Base-by-base conservation (phyloP, 108 stramenopile genomes). In the Halocafeteria seosinensis region DNA sequence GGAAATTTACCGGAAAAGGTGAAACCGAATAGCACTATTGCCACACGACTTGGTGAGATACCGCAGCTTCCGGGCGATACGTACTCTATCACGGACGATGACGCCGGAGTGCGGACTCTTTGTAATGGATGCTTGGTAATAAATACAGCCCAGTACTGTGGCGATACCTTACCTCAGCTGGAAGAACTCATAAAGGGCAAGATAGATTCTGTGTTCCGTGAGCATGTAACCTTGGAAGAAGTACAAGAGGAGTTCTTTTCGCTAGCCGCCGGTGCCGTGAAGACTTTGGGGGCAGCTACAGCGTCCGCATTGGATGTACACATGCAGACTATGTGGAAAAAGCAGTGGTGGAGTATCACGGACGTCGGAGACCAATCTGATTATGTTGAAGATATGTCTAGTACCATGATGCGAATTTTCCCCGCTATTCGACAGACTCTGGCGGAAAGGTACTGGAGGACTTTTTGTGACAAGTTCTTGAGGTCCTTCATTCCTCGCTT, bases 131-230 rank as follows among this genome's bases (percentile, higher is more conserved):
- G 94, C 76, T 87, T 89, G 63, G 89, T 92, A 12, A 75, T 95
- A 61, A 86, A 88, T 73, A 95, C 96, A 1, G 94, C 90, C 38
- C 94, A 95, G 60, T 98, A 93, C 68, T 94, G 91, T 61, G 89
- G 88, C 8, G 94, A 98, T 35, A 92, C 92, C 6, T 78, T 88
- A 0, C 85, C 86, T 75, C 89, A 88, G 62, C 79, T 97, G 55
- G 89, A 88, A 67, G 94, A 92, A 69, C 74, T 92, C 53, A 87
- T 96, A 62, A 76, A 78, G 29, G 86, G 88, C 62, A 91, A 87
- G 59, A 84, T 92, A 42, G 90, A 91, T 38, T 79, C 73, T 9
- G 73, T 69, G 42, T 95, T 85, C 74, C 73, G 82, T 57, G 72
- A 76, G 0, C 79, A 78, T 24, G 85, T 95, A 60, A 85, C 88